Evolutionary conservation across 345 rosid species (phyloP), one percentile per base, ranked within the genome.

Genomic region (Leavenworthia alabamica): DNA sequence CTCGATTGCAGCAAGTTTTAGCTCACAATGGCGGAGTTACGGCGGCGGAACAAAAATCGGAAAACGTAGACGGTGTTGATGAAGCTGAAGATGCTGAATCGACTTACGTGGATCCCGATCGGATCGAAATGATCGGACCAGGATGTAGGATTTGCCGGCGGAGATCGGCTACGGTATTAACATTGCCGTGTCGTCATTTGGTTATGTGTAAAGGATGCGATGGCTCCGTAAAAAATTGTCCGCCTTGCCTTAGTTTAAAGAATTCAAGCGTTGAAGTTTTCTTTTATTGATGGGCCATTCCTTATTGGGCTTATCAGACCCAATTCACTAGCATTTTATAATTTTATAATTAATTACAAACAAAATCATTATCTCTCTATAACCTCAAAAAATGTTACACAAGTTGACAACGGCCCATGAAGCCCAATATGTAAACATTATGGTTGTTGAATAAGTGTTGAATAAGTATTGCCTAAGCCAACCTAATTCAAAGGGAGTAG

Each of bases 171-270:
- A 60, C 89, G 68, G 93, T 91, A 68, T 78, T 91, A 46, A 73
- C 83, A 69, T 47, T 91, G 82, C 96, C 98, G 69, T 91, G 98
- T 74, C 95, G 96, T 49, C 98, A 91, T 76, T 82, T 91, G 37
- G 77, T 84, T 45, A 50, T 86, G 2, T 91, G 98, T 71, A 71
- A 75, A 68, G 87, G 58, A 37, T 91, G 98, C 56, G 87, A 89
- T 66, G 79, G 71, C 14, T 66, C 78, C 54, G 87, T 74, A 12
- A 73, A 71, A 12, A 75, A 81, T 16, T 91, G 98, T 82, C 98
- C 98, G 22, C 73, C 86, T 16, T 91, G 98, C 80, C 80, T 75
- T 67, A 54, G 63, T 59, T 59, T 66, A 45, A 83, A 81, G 63
- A 82, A 77, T 43, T 84, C 92, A 9, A 79, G 95, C 72, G 95